phyloP scores from a whole-genome alignment of 2,329 filamentous ascomycete genomes.

The Harringtonia lauricola region DNA sequence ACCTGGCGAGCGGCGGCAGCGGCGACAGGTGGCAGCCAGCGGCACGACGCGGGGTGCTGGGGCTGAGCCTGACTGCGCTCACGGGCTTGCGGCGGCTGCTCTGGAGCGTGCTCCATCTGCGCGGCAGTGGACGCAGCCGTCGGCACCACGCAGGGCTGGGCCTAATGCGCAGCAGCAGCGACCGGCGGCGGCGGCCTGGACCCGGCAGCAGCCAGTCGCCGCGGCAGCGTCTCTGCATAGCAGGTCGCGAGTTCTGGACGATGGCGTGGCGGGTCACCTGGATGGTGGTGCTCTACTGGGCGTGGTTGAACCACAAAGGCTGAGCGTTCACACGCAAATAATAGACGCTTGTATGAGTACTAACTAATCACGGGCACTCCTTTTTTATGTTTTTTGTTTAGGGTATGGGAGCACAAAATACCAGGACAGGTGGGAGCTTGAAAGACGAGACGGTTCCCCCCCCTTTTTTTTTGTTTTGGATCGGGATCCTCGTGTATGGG shows the following conservation, averaged over 20 bases:
- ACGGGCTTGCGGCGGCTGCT: not conserved
- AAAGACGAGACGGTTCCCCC: too few relatives aligned
- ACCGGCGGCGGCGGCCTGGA: conserved; percentile 20
- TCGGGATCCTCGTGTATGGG: too few relatives aligned
- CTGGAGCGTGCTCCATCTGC: conserved; percentile 1
- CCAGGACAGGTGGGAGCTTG: too few relatives aligned
- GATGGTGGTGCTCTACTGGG: conserved; percentile 54
- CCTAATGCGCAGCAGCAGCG: conserved; percentile 2
- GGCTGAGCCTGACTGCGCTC: not conserved
- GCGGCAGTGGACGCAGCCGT: not conserved
- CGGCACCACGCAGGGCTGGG: conserved; percentile 15
- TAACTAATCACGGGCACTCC: too few relatives aligned
- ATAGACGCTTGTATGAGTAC: too few relatives aligned
- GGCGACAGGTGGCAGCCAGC: conserved; percentile 10
- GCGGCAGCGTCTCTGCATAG: conserved; percentile 11
- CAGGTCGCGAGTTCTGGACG: conserved; percentile 49
- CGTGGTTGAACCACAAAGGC: conserved; percentile 54
- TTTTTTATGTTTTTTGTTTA: not conserved
- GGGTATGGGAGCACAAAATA: too few relatives aligned
- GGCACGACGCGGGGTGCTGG: conserved; percentile 4
- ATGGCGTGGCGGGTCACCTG: conserved; percentile 51
- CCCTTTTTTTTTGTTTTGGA: too few relatives aligned
- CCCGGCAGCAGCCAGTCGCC: conserved; percentile 23
- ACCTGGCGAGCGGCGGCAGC: not conserved
- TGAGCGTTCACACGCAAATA: too few relatives aligned